A percentile compares a stretch with the other conserved stretches of the same genome.
These are phyloP conservation scores for Dovyalis caffra DNA, from an alignment of 345 rosid species.

Conservation along the genomic window DNA sequence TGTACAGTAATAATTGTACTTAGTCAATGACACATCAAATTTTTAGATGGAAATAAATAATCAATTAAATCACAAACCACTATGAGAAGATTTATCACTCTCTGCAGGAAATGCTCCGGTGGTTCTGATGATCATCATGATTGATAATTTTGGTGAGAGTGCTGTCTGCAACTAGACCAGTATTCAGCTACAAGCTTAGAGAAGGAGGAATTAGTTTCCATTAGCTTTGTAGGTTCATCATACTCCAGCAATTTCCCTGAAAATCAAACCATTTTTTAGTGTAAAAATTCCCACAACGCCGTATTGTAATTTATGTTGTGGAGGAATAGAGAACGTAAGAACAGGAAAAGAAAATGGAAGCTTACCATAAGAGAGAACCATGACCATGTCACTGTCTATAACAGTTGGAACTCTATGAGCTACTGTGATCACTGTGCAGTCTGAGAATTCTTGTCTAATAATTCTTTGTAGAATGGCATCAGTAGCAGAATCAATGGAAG, in stretches of 20 bases:
- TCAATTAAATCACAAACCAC: too few species aligned
- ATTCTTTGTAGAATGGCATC: slow-evolving; percentile 33
- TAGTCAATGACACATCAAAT: too few species aligned
- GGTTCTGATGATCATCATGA: too few species aligned
- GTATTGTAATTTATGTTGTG: too few species aligned
- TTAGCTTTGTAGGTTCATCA: slow-evolving; percentile 32
- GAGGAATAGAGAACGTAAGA: too few species aligned
- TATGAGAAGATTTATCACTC: too few species aligned
- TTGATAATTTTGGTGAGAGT: neutral
- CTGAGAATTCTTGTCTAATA: slow-evolving; percentile 27
- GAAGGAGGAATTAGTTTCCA: slow-evolving; percentile 28
- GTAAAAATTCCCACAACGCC: neutral
- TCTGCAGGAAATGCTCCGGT: too few species aligned
- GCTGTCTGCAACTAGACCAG: slow-evolving; percentile 28
- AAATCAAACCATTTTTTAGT: neutral
- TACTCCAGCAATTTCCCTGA: slow-evolving; percentile 30
- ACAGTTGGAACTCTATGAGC: too few species aligned
- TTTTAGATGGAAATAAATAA: too few species aligned
- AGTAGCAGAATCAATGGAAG: slow-evolving; percentile 40
- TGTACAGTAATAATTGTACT: too few species aligned
- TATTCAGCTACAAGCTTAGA: slow-evolving; percentile 37
- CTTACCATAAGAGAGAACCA: slow-evolving; percentile 34
- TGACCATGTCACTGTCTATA: slow-evolving; percentile 36
- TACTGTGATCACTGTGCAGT: slow-evolving; percentile 35
- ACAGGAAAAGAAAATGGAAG: neutral